A percentile compares a stretch with the other conserved stretches of the same genome.
Evolutionary conservation across 495 filamentous ascomycete genomes (phyloP).

Genomic region (Aspergillus bertholletiae): DNA sequence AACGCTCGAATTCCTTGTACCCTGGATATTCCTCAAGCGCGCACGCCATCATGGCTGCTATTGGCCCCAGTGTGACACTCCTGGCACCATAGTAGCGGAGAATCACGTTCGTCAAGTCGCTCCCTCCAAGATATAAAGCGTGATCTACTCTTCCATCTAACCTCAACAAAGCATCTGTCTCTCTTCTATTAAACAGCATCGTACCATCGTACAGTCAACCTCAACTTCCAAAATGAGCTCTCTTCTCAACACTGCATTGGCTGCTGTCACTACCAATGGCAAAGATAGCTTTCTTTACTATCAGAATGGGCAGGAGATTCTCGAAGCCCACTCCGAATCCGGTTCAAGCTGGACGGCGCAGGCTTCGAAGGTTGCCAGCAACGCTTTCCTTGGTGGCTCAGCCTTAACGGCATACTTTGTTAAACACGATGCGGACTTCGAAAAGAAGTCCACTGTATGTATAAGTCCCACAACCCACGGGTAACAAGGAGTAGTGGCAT

Average conservation of each 20-base stretch:
- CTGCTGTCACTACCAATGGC: neutral
- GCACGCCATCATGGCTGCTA: no score
- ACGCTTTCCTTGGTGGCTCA: neutral
- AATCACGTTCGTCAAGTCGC: no score
- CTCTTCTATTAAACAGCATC: neutral
- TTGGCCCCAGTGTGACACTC: no score
- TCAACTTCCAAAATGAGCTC: neutral
- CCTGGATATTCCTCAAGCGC: no score
- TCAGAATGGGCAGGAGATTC: neutral
- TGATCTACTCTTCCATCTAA: no score
- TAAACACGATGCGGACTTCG: neutral
- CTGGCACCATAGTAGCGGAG: no score
- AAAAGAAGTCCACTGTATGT: neutral
- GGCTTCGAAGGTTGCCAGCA: neutral
- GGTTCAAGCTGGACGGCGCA: neutral
- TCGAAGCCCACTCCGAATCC: neutral
- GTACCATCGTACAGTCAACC: neutral
- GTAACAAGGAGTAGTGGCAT: neutral
- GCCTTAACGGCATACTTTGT: conserved; percentile 1
- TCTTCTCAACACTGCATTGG: neutral
- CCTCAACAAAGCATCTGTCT: no score
- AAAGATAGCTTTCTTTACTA: neutral
- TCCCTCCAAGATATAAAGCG: no score
- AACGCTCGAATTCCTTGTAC: no score
- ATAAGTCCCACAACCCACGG: neutral